Percentiles rank a stretch among this genome's conserved stretches.
Conservation (phyloP, 495 filamentous ascomycete species). For the Penicillium angulare region DNA sequence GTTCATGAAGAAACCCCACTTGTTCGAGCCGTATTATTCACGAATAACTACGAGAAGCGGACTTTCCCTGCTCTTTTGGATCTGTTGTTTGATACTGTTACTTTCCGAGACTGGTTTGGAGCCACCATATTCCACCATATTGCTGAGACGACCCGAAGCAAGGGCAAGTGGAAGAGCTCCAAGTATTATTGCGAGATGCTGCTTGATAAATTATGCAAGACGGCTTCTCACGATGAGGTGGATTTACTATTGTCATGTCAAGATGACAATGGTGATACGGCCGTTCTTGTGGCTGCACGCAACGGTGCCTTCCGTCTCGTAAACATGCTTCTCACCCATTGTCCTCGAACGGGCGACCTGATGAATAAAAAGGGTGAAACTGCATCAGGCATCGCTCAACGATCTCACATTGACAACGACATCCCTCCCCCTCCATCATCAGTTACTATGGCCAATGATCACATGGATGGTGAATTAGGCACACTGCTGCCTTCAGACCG, state of each 20-base stretch:
- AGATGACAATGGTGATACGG: constrained; percentile 84
- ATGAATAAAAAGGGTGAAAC: constrained; percentile 75
- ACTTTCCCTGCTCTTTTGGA: constrained; percentile 81
- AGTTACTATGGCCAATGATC: constrained; percentile 45
- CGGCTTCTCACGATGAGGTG: constrained; percentile 63
- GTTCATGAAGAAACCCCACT: constrained; percentile 87
- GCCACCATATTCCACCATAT: constrained; percentile 92
- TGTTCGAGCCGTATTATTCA: constrained; percentile 92
- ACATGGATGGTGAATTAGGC: constrained; percentile 30
- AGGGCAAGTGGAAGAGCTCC: constrained; percentile 76
- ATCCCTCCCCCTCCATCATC: constrained; percentile 43
- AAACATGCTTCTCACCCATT: constrained; percentile 44
- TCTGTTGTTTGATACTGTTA: constrained; percentile 73
- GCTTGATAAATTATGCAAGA: constrained; percentile 77
- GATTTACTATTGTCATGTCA: constrained; percentile 67
- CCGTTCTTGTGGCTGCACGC: constrained; percentile 81
- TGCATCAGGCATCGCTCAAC: constrained; percentile 67
- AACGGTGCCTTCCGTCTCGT: constrained; percentile 51
- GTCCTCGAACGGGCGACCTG: constrained; percentile 75
- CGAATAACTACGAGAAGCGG: constrained; percentile 89
- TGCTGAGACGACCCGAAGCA: constrained; percentile 73
- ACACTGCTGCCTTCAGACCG: constrained; percentile 23
- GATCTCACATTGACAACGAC: constrained; percentile 29
- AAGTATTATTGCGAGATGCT: constrained; percentile 90
- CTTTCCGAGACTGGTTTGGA: constrained; percentile 68